Percentiles rank a stretch among this genome's conserved stretches.
These are phyloP conservation scores for Solanum bulbocastanum DNA, from an alignment of 257 asterid genomes.

Conservation along the genomic window DNA sequence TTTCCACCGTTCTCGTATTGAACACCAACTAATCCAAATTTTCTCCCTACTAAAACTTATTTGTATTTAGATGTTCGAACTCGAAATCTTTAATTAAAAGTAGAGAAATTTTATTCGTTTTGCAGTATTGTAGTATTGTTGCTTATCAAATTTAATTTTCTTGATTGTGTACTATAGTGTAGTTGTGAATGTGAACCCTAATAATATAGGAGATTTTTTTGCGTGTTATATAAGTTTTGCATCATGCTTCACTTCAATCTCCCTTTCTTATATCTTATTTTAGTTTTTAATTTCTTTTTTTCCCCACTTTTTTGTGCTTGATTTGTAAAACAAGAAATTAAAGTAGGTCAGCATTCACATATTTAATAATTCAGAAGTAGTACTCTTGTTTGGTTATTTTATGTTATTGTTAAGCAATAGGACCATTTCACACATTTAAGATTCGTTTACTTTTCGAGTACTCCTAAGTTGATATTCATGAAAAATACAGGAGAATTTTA, in stretches of 20 bases:
- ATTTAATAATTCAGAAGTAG: not conserved
- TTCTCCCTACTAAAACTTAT: not conserved
- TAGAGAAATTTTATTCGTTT: too few relatives aligned
- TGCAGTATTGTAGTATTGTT: accelerated
- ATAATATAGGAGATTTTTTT: not conserved
- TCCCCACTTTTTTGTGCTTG: too few relatives aligned
- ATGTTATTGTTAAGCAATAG: not conserved
- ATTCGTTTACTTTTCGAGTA: not conserved
- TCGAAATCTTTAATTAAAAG: accelerated
- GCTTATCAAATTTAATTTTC: not conserved
- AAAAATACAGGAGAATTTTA: not conserved
- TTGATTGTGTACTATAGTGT: not conserved
- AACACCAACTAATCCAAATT: accelerated
- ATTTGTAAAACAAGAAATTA: not conserved
- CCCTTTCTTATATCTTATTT: not conserved
- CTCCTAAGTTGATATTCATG: not conserved
- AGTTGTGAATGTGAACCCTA: not conserved
- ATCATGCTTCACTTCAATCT: not conserved
- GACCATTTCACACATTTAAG: not conserved
- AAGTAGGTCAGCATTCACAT: not conserved
- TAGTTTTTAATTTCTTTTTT: not conserved
- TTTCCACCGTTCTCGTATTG: accelerated
- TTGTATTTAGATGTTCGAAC: accelerated
- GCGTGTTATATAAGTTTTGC: not conserved
- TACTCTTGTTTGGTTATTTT: not conserved